Evolutionary conservation across 371 early-diverging fungal genomes (phyloP).

Genomic region (Thermomucor indicae-seudaticae): DNA sequence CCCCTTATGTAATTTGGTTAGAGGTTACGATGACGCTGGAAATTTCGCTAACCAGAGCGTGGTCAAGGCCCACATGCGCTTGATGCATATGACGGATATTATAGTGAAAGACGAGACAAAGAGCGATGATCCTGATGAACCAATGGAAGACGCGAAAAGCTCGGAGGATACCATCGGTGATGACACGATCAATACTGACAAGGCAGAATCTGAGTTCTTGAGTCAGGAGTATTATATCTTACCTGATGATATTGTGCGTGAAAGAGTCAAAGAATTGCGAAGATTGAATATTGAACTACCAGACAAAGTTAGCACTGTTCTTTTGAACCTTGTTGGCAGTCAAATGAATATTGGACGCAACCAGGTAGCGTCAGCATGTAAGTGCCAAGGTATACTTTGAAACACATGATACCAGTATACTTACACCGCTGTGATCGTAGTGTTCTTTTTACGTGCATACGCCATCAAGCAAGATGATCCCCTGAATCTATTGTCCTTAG

Average conservation of each 20-base stretch:
- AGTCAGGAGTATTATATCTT: too few relatives aligned
- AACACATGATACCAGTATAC: too few relatives aligned
- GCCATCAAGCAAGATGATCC: constrained; percentile 59
- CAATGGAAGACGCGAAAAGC: not conserved
- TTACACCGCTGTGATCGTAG: too few relatives aligned
- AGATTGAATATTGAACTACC: not conserved
- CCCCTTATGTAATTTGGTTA: too few relatives aligned
- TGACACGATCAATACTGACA: too few relatives aligned
- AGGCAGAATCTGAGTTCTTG: too few relatives aligned
- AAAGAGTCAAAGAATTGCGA: too few relatives aligned
- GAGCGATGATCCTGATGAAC: not conserved
- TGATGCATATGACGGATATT: constrained; percentile 32
- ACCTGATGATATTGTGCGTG: too few relatives aligned
- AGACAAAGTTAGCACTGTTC: constrained; percentile 25
- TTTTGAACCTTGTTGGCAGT: constrained; percentile 60
- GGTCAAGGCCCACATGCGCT: constrained; percentile 36
- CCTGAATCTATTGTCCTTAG: constrained; percentile 59
- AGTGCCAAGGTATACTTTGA: too few relatives aligned
- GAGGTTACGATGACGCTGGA: too few relatives aligned
- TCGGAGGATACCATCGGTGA: too few relatives aligned
- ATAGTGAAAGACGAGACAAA: not conserved
- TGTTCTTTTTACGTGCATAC: constrained; percentile 59
- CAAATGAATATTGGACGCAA: constrained; percentile 51
- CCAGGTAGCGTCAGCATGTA: constrained; percentile 58
- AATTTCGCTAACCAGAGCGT: too few relatives aligned